These are phyloP conservation scores for Phalaenopsis hybrid DNA, from an alignment of 116 monocot genomes.

Conservation along the genomic window DNA sequence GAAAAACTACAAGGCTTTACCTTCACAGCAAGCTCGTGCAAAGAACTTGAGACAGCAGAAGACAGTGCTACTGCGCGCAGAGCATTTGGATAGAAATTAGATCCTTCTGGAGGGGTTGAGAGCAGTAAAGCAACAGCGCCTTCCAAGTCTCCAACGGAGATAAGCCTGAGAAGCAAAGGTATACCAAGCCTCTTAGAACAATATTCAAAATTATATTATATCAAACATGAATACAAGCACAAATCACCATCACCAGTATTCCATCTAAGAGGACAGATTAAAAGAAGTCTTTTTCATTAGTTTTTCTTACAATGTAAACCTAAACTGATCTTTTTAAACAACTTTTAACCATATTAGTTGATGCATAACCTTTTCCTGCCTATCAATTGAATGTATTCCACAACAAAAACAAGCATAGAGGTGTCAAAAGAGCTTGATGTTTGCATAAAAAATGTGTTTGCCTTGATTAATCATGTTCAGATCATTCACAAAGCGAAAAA, in stretches of 20 bases:
- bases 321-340: not conserved
- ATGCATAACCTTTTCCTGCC: not conserved
- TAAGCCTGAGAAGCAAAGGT: conserved; percentile 39
- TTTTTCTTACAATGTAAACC: not conserved
- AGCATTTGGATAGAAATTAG: conserved; percentile 93
- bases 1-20: conserved; percentile 18
- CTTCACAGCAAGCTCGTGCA: conserved; percentile 99
- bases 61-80: conserved; percentile 91
- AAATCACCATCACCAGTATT: not conserved
- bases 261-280: not conserved
- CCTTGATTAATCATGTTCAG: no score
- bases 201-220: not conserved
- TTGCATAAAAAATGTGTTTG: no score
- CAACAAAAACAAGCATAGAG: not conserved
- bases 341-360: not conserved
- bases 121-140: conserved; percentile 87
- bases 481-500: no score
- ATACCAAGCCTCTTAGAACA: not conserved
- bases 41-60: conserved; percentile 89
- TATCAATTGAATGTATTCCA: not conserved
- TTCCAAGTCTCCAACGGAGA: conserved; percentile 93
- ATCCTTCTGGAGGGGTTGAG: conserved; percentile 94
- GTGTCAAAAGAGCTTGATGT: no score
- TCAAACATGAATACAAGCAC: not conserved
- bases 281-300: not conserved